Evolutionary conservation across 2,329 filamentous ascomycete species (phyloP).

Genomic region (Beauveria sp.): DNA sequence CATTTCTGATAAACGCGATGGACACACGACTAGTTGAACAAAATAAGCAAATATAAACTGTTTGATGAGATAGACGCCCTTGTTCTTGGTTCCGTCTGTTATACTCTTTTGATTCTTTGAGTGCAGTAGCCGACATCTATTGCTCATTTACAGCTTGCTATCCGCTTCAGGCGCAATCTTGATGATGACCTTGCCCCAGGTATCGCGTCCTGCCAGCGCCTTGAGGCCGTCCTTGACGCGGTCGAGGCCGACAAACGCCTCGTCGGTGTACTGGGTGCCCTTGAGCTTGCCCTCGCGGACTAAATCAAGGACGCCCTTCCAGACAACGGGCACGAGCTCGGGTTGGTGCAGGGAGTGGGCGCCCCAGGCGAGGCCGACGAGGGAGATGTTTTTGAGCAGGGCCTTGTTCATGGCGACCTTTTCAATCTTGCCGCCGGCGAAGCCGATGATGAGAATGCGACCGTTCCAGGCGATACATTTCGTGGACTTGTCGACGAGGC

Average conservation of each 20-base stretch:
- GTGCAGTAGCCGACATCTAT: not conserved
- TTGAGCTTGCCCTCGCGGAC: constrained; percentile 71
- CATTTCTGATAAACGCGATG: not conserved
- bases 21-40: constrained; percentile 1
- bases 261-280: constrained; percentile 76
- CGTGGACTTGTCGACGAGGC: constrained; percentile 76
- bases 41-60: not conserved
- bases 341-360: constrained; percentile 69
- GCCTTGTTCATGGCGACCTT: constrained; percentile 91
- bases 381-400: constrained; percentile 82
- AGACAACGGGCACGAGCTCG: constrained; percentile 63
- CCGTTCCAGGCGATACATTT: constrained; percentile 95
- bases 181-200: constrained; percentile 95
- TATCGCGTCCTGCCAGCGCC: constrained; percentile 71
- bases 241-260: constrained; percentile 76
- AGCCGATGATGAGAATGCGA: constrained; percentile 78
- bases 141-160: constrained; percentile 41
- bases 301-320: constrained; percentile 73
- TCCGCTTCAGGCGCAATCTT: constrained; percentile 64
- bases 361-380: constrained; percentile 91
- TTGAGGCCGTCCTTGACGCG: constrained; percentile 68
- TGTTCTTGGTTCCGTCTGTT: not conserved
- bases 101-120: not conserved
- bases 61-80: not conserved
- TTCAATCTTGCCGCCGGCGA: constrained; percentile 69